Evolutionary conservation across 192 early-diverging fungal genomes (phyloP), one percentile per base, ranked within the genome.

Genomic region (Irineochytrium annulatum): DNA sequence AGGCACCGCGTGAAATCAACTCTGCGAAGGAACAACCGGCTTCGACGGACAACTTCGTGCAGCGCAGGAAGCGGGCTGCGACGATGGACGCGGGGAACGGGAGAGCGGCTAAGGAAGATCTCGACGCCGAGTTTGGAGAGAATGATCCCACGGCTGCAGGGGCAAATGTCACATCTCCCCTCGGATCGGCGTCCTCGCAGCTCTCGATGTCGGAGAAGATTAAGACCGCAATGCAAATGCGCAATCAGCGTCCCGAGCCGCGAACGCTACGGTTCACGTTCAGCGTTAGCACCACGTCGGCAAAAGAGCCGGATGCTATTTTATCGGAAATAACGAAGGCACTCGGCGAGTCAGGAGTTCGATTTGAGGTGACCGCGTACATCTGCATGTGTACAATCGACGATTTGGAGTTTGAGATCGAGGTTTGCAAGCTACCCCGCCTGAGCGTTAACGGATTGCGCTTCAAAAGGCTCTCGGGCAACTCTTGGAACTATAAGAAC

Each of bases 401-500:
- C 22, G 77, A 76, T 33, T 46, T 78, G 11, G 78, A 83, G 33
- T 84, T 85, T 71, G 83, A 85, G 56, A 75, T 84, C 34, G 83
- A 85, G 52, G 72, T 85, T 16, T 85, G 83, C 67, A 78, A 79
- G 57, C 57, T 85, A 34, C 79, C 83, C 27, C 35, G 75, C 3
- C 56, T 85, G 56, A 57, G 52, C 13, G 60, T 83, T 16, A 72
- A 77, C 56, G 83, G 83, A 6, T 33, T 85, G 13, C 52, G 78
- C 26, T 81, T 81, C 59, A 85, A 82, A 57, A 41, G 83, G 39
- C 55, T 81, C 73, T 58, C 68, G 24, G 83, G 83, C 26, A 67
- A 84, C 60, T 63, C 69, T 14, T 85, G 81, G 81, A 68, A 62
- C 1, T 85, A 85, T 63, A 85, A 85, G 63, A 75, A 82, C 46